A percentile compares a stretch with the other conserved stretches of the same genome.
phyloP scores from a whole-genome alignment of 1,284 basidiomycete species.

The Heterobasidion annosum region DNA sequence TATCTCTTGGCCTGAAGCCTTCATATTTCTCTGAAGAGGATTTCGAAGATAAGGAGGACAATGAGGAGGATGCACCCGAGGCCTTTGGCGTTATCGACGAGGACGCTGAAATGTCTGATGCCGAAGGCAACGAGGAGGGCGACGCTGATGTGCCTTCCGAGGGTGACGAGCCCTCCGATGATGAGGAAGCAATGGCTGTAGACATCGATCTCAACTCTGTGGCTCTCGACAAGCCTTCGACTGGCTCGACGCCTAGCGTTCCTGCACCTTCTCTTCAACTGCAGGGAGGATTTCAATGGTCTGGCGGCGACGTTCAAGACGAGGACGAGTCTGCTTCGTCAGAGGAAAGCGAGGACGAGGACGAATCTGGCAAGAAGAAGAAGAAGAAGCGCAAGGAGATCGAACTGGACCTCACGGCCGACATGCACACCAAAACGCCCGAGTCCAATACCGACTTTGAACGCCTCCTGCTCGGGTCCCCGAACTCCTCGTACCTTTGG shows the following conservation, averaged over 20 bases:
- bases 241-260: conserved; percentile 9
- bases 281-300: conserved; percentile 65
- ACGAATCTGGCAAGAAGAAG: conserved; percentile 43
- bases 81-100: conserved; percentile 20
- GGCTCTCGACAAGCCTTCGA: conserved; percentile 10
- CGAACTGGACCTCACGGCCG: conserved; percentile 76
- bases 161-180: conserved; percentile 18
- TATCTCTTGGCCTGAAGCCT: conserved; percentile 87
- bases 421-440: conserved; percentile 78
- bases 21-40: conserved; percentile 71
- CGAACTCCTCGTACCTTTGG: conserved; percentile 97
- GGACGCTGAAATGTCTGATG: conserved; percentile 20
- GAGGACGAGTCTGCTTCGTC: conserved; percentile 29
- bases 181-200: conserved; percentile 27
- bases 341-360: conserved; percentile 40
- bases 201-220: conserved; percentile 26
- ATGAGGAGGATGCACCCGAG: conserved; percentile 21
- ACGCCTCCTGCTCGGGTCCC: conserved; percentile 88
- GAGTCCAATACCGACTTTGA: conserved; percentile 95
- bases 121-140: conserved; percentile 14
- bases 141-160: conserved; percentile 12
- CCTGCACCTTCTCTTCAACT: conserved; percentile 35
- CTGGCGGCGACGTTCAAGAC: conserved; percentile 26
- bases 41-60: conserved; percentile 25
- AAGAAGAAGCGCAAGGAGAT: conserved; percentile 63